A percentile compares a stretch with the other conserved stretches of the same genome.
Evolutionary conservation across 1,139 yeast genomes (phyloP).

Genomic region (Diutina siamensis): DNA sequence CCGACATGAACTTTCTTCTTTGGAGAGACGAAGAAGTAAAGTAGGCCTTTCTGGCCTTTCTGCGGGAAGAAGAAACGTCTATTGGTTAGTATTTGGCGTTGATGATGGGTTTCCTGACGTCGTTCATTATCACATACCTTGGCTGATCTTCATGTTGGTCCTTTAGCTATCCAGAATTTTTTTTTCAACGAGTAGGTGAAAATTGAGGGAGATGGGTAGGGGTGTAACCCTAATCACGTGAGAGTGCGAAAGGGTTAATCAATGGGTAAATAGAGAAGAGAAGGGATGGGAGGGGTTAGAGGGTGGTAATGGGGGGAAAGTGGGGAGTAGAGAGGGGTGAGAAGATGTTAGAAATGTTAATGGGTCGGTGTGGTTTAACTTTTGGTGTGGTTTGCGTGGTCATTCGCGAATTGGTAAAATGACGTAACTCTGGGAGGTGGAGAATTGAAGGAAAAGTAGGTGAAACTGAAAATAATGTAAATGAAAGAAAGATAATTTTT

Average conservation of each 20-base stretch:
- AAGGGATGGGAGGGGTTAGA: too few relatives aligned
- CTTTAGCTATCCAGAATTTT: conserved; percentile 6
- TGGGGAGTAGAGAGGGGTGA: too few relatives aligned
- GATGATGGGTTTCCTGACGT: not conserved
- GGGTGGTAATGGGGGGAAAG: too few relatives aligned
- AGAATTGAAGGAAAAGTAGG: too few relatives aligned
- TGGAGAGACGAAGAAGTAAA: conserved; percentile 95
- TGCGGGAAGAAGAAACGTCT: conserved; percentile 99
- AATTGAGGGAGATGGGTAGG: not conserved
- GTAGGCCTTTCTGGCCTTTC: conserved; percentile 99
- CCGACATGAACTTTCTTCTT: conserved; percentile 93
- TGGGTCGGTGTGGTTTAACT: too few relatives aligned
- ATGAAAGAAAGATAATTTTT: too few relatives aligned
- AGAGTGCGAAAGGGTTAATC: not conserved
- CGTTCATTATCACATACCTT: conserved; percentile 26
- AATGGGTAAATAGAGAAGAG: not conserved
- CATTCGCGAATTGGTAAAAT: too few relatives aligned
- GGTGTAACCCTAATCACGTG: conserved; percentile 6
- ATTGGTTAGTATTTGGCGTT: conserved; percentile 18
- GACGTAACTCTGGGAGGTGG: too few relatives aligned
- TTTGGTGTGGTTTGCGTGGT: too few relatives aligned
- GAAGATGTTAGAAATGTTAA: too few relatives aligned
- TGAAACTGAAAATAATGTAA: too few relatives aligned
- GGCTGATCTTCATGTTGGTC: conserved; percentile 52
- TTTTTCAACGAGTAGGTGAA: not conserved